Base-by-base conservation (phyloP, 257 asterid species). In the Scutellaria baicalensis region DNA sequence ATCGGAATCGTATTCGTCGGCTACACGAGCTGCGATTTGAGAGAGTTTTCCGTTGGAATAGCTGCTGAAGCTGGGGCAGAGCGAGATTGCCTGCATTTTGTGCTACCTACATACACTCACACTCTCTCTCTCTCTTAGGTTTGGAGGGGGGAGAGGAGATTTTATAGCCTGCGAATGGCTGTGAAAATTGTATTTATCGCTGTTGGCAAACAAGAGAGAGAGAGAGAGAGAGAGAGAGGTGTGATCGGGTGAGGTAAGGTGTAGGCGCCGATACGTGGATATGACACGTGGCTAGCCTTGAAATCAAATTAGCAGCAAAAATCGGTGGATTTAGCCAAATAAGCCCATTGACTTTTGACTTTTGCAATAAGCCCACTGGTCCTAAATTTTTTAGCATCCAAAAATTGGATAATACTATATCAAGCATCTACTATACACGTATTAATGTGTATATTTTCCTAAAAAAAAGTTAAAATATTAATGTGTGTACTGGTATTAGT, bases 11-110 rank as follows among this genome's bases (percentile, higher is more conserved):
- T 78, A 68, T 74, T 84, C 89, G 0, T 12, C 73, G 36, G 63
- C 86, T 36, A 80, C 80, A 20, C 80, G 81, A 2, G 79, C 83
- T n/a, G 87, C 89, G 20, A 80, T 75, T 40, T 71, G 78, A 11
- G 75, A 58, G 68, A 84, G 38, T 33, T 47, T 58, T 1, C 44
- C 3, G 17, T 79, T 66, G 71, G 86, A 81, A 39, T 77, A 77
- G 79, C 70, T 38, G 79, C 71, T 81, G 86, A 84, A 84, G 80
- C 86, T 84, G 2, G 84, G 89, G 9, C 81, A 77, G 68, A 72
- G 45, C 61, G 89, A 66, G 31, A 64, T 67, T 5, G 40, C 55
- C 75, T 69, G 82, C 84, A 76, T 78, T 71, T 65, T 45, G 3
- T 33, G 8, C 38, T 49, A 58, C 56, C 8, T 3, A 14, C 6